These are phyloP conservation scores for Peltaster fructicola DNA, from an alignment of 2,329 filamentous ascomycete genomes.

Conservation along the genomic window DNA sequence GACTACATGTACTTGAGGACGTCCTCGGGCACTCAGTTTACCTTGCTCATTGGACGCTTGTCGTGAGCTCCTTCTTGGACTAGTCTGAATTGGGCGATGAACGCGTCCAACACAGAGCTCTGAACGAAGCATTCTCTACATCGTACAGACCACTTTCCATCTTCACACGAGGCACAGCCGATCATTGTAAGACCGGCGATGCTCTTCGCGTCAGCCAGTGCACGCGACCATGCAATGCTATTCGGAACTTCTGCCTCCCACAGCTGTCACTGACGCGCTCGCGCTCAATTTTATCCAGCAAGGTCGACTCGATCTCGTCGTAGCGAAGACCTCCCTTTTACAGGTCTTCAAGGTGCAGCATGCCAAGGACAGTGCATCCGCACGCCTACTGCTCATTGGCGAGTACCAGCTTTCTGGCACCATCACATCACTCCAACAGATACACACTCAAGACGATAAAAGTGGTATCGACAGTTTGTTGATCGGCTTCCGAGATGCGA, in stretches of 20 bases:
- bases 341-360: slow-evolving; percentile 54
- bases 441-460: slow-evolving; percentile 54
- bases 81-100: no score
- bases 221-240: slow-evolving; percentile 74
- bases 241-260: slow-evolving; percentile 84
- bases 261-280: slow-evolving; percentile 80
- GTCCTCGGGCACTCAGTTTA: no score
- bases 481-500: slow-evolving; percentile 74
- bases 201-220: no score
- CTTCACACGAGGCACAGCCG: no score
- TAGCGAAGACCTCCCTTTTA: slow-evolving; percentile 82
- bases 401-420: slow-evolving; percentile 75
- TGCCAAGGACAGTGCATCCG: slow-evolving; percentile 2
- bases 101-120: no score
- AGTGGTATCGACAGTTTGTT: slow-evolving; percentile 73
- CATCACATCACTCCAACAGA: slow-evolving; percentile 61
- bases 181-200: no score
- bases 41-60: no score
- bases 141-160: no score
- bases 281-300: slow-evolving; percentile 59
- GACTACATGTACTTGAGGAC: no score
- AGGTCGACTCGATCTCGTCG: slow-evolving; percentile 64
- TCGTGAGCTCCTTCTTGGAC: no score
- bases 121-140: no score
- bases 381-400: slow-evolving; percentile 56